These are phyloP conservation scores for Pseudogymnoascus sp. DNA, from an alignment of 2,329 filamentous ascomycete species.

Conservation along the genomic window DNA sequence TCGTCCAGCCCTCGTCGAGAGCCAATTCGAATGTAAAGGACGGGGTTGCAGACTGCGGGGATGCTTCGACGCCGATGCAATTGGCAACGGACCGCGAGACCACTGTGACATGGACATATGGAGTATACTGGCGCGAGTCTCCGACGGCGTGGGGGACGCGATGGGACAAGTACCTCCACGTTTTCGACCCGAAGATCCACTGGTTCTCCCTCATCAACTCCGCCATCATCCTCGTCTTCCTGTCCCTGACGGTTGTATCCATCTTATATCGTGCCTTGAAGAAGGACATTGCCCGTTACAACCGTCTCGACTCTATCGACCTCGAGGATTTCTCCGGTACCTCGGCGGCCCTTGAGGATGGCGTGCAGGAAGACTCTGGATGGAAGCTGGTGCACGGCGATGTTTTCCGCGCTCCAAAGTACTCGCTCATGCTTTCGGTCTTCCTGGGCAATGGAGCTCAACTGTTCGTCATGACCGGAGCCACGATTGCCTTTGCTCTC, in stretches of 20 bases:
- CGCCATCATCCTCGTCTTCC: constrained; percentile 85
- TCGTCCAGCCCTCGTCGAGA: constrained; percentile 74
- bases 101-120: constrained; percentile 80
- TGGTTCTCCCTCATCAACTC: constrained; percentile 99
- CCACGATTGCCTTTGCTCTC: constrained; percentile 87
- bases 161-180: constrained; percentile 98
- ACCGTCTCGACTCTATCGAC: constrained; percentile 83
- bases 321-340: constrained; percentile 82
- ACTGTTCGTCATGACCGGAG: constrained; percentile 93
- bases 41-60: constrained; percentile 53
- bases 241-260: constrained; percentile 87
- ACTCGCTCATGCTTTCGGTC: constrained; percentile 76
- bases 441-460: constrained; percentile 90
- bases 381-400: constrained; percentile 99
- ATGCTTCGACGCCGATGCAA: constrained; percentile 48
- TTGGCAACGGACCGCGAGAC: constrained; percentile 58
- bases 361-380: constrained; percentile 92
- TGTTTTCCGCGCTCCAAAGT: constrained; percentile 82
- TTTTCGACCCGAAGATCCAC: constrained; percentile 95
- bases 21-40: constrained; percentile 45
- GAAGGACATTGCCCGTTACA: constrained; percentile 96
- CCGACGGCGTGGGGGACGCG: constrained; percentile 87
- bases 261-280: constrained; percentile 79
- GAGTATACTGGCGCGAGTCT: constrained; percentile 80
- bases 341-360: constrained; percentile 71